These are phyloP conservation scores for Mycena vulgaris DNA, from an alignment of 768 basidiomycete genomes.

Conservation along the genomic window DNA sequence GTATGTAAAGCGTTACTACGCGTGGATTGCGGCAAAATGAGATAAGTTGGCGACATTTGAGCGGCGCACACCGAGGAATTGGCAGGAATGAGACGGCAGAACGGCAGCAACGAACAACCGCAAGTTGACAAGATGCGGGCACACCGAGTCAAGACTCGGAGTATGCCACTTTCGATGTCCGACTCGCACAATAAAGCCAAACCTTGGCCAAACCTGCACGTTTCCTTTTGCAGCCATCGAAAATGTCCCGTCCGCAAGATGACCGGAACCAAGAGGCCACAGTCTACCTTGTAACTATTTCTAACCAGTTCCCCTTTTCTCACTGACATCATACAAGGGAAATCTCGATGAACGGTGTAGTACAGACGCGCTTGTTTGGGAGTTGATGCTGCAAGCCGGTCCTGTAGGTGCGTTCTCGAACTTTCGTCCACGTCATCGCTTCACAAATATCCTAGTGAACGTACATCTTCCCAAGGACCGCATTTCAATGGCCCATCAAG, in stretches of 20 bases:
- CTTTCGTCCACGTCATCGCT: not conserved
- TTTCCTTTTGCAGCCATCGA: constrained; percentile 25
- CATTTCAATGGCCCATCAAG: constrained; percentile 98
- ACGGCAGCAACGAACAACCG: not conserved
- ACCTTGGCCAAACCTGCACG: not conserved
- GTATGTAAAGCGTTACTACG: not conserved
- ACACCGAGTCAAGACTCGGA: no score
- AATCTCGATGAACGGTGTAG: constrained; percentile 97
- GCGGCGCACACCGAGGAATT: no score
- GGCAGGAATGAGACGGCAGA: not conserved
- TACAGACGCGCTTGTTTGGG: constrained; percentile 97
- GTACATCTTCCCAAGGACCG: constrained; percentile 99
- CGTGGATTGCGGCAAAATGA: no score
- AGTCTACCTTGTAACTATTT: constrained; percentile 78
- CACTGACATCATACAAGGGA: constrained; percentile 68
- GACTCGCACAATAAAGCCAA: constrained; percentile 26
- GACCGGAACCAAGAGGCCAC: constrained; percentile 95
- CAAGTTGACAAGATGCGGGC: constrained; percentile 8
- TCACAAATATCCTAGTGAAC: constrained; percentile 73
- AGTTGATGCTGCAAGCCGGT: constrained; percentile 99
- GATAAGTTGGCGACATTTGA: no score
- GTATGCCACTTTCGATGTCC: no score
- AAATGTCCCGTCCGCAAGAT: constrained; percentile 83
- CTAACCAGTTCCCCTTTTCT: not conserved
- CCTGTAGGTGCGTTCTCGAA: constrained; percentile 84